Percentiles rank a stretch among this genome's conserved stretches.
Conservation (phyloP, 2,329 filamentous ascomycete species). For the Xylaria sp. region DNA sequence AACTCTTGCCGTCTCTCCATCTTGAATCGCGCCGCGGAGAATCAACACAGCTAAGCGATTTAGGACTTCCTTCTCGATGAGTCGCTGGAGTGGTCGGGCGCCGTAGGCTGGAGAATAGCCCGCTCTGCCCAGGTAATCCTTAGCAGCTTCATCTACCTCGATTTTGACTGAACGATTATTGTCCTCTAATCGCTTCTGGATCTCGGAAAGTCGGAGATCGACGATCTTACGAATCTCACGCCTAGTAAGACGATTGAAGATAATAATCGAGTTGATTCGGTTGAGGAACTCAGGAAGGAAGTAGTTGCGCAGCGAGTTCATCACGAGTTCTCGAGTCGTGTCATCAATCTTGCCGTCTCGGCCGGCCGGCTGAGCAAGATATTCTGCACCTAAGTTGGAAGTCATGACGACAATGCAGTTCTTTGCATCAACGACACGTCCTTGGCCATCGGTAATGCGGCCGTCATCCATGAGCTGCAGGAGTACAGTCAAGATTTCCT, state of each 20-base stretch:
- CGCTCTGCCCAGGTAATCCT: conserved; percentile 88
- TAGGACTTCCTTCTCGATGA: conserved; percentile 97
- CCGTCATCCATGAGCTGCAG: conserved; percentile 99
- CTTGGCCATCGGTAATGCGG: conserved; percentile 97
- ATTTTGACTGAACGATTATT: conserved; percentile 90
- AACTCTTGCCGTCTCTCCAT: conserved; percentile 83
- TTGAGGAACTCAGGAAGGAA: conserved; percentile 99
- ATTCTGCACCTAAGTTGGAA: conserved; percentile 94
- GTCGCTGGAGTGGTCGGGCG: conserved; percentile 81
- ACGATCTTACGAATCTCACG: conserved; percentile 94
- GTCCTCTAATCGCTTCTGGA: conserved; percentile 85
- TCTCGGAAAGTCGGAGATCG: conserved; percentile 83
- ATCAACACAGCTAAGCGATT: conserved; percentile 93
- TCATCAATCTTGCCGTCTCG: conserved; percentile 86
- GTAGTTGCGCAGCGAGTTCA: conserved; percentile 88
- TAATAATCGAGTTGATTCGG: conserved; percentile 93
- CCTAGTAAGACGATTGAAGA: conserved; percentile 95
- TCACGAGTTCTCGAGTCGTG: conserved; percentile 85
- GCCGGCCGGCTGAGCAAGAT: conserved; percentile 77
- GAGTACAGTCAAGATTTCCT: conserved; percentile 94
- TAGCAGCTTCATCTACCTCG: conserved; percentile 80
- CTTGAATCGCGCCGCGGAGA: conserved; percentile 79
- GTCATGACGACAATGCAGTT: conserved; percentile 99
- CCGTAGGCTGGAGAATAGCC: conserved; percentile 97
- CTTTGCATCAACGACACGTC: conserved; percentile 89